Evolutionary conservation across 805 yeast genomes (phyloP), one percentile per base, ranked within the genome.

Genomic region (Zygoascus ofunaensis): DNA sequence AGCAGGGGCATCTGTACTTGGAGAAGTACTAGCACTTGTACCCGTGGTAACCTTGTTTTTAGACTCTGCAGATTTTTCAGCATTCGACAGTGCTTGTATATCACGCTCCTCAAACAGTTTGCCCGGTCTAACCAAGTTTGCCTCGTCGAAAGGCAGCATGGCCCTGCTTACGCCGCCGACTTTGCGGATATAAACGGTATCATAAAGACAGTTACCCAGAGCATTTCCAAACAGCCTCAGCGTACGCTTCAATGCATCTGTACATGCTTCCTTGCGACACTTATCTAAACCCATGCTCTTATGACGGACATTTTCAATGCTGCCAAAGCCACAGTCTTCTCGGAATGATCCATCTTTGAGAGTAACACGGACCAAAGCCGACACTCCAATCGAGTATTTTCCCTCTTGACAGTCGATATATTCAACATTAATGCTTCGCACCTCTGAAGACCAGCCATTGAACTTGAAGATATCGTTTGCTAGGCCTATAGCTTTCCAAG

Each of bases 241-340:
- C 12, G 90, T 80, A 41, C 92, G 69, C 62, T 87, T 87, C 46
- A 82, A 63, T 0, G 84, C 96, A 60, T 84, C 89, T 0, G 89
- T 82, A n/a, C 81, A 74, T 0, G 95, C 92, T 55, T 83, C 92
- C 55, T 86, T 84, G 59, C 78, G 80, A 45, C 94, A 82, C 57
- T 84, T 87, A 43, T 78, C 86, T 58, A 74, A 81, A 0, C 94
- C 90, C 65, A 76, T 74, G 2, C 82, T 81, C 57, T 76, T 80
- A 17, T 24, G 34, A 18, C 51, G 44, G 4, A 54, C 58, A 47
- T 79, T 80, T 30, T 79, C 85, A 19, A 77, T 73, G 41, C 72
- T 74, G 4, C 94, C 95, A 49, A 76, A 73, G 0, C 96, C 96
- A 19, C 75, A 70, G 48, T 82, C 83, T 55, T 82, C 92, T 44